These are phyloP conservation scores for Saccharomyces pastorianus DNA, from an alignment of 1,139 yeast species.

Conservation along the genomic window DNA sequence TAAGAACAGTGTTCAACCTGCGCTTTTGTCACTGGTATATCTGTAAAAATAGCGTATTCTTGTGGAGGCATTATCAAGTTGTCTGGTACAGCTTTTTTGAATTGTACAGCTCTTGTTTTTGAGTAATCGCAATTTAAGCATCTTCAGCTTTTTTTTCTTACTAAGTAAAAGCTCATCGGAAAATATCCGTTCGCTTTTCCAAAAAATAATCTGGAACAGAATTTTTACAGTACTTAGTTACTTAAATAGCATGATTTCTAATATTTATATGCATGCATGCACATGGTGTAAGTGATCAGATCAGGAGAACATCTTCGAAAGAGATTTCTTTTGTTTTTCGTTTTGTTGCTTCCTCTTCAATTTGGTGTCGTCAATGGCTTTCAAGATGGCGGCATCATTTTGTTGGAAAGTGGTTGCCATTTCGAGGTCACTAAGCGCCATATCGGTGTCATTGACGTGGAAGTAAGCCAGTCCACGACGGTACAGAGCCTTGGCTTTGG, in stretches of 20 bases:
- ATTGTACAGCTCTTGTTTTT: too few relatives aligned
- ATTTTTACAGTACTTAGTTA: background rate
- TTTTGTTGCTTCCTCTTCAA: constrained; percentile 44
- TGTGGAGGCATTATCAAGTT: background rate
- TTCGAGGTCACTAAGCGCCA: constrained; percentile 58
- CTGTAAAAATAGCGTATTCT: constrained; percentile 27
- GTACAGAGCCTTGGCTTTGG: constrained; percentile 76
- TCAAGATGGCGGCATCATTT: constrained; percentile 62
- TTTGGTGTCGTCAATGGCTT: constrained; percentile 59
- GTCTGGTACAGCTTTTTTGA: too few relatives aligned
- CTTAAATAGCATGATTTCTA: background rate
- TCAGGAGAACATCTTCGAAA: constrained; percentile 62
- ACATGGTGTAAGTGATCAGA: constrained; percentile 3
- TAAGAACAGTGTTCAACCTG: constrained; percentile 63
- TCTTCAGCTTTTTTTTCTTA: background rate
- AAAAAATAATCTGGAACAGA: background rate
- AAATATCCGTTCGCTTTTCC: background rate
- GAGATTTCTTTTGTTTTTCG: constrained; percentile 74
- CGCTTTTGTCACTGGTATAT: constrained; percentile 36
- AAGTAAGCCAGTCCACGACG: constrained; percentile 75
- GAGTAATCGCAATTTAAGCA: background rate
- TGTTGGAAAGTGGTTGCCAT: constrained; percentile 63
- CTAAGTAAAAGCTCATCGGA: background rate
- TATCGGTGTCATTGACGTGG: constrained; percentile 58
- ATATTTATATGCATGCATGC: background rate